These are phyloP conservation scores for Microdochium paspali DNA, from an alignment of 2,329 filamentous ascomycete genomes.

Conservation along the genomic window DNA sequence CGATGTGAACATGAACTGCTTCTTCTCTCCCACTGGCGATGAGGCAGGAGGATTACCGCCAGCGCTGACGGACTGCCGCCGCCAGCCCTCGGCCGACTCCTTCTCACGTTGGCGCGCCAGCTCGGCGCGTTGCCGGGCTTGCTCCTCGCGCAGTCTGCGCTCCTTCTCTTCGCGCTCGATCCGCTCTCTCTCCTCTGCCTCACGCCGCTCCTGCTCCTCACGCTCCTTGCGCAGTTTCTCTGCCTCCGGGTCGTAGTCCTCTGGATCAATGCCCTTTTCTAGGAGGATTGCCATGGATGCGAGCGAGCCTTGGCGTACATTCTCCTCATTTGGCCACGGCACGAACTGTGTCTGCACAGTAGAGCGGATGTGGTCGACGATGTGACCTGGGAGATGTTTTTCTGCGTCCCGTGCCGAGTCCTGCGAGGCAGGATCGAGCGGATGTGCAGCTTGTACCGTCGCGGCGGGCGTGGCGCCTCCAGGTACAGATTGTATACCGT, in stretches of 20 bases:
- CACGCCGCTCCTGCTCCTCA: constrained; percentile 37
- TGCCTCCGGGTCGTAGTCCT: constrained; percentile 45
- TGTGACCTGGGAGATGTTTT: constrained; percentile 33
- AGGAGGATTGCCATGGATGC: constrained; percentile 52
- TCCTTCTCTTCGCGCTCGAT: constrained; percentile 36
- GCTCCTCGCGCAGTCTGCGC: constrained; percentile 32
- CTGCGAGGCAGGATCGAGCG: constrained; percentile 12
- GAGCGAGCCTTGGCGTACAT: constrained; percentile 60
- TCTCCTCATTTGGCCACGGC: constrained; percentile 67
- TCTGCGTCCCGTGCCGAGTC: constrained; percentile 24
- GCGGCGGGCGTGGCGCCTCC: constrained; percentile 4
- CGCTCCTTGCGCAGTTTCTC: constrained; percentile 40
- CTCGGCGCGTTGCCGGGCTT: constrained; percentile 10
- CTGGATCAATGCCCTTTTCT: constrained; percentile 53
- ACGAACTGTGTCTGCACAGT: constrained; percentile 52
- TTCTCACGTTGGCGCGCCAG: constrained; percentile 30
- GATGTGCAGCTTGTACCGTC: constrained; percentile 12
- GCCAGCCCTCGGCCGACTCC: constrained; percentile 21
- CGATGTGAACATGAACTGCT: constrained; percentile 43
- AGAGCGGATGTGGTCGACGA: constrained; percentile 44
- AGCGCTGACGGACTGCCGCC: constrained; percentile 7
- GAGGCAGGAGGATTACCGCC: constrained; percentile 2
- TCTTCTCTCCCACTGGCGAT: constrained; percentile 25
- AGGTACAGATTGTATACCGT: neutral
- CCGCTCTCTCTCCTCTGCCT: constrained; percentile 36